Conservation (phyloP, 2,329 filamentous ascomycete species). For the Malbranchea zuffiana region DNA sequence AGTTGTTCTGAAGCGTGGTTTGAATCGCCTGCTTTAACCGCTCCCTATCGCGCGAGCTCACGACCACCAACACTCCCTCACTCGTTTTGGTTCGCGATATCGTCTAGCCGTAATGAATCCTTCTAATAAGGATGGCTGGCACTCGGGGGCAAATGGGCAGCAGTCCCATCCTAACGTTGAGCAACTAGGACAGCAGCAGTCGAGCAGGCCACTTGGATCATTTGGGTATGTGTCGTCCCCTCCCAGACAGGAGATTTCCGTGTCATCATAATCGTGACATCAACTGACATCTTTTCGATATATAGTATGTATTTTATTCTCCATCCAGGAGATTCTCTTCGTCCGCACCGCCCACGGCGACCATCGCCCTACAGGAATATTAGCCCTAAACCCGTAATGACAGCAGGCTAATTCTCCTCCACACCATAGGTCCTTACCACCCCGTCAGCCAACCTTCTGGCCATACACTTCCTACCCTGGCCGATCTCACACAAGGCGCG, state of each 20-base stretch:
- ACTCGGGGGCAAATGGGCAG: constrained; percentile 29
- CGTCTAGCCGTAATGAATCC: constrained; percentile 26
- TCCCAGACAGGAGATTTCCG: constrained; percentile 20
- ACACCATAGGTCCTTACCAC: constrained; percentile 32
- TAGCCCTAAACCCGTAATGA: constrained; percentile 3
- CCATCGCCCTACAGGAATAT: neutral
- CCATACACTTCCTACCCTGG: constrained; percentile 37
- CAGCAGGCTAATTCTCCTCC: constrained; percentile 1
- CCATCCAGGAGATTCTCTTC: constrained; percentile 1
- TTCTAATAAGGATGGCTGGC: constrained; percentile 35
- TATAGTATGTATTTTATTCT: constrained; percentile 1
- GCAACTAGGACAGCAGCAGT: constrained; percentile 33
- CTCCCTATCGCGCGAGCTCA: too few relatives aligned
- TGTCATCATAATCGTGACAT: constrained; percentile 30
- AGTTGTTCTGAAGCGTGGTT: too few relatives aligned
- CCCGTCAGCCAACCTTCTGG: constrained; percentile 32
- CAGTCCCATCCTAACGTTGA: constrained; percentile 35
- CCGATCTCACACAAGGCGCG: constrained; percentile 37
- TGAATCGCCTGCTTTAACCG: too few relatives aligned
- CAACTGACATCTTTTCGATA: too few relatives aligned
- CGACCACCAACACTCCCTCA: too few relatives aligned
- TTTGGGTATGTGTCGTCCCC: constrained; percentile 30
- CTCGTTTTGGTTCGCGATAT: neutral
- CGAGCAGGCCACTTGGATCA: constrained; percentile 31
- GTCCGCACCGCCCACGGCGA: neutral